These are phyloP conservation scores for Globisporangium carolinianum DNA, from an alignment of 352 stramenopile species.

Conservation along the genomic window DNA sequence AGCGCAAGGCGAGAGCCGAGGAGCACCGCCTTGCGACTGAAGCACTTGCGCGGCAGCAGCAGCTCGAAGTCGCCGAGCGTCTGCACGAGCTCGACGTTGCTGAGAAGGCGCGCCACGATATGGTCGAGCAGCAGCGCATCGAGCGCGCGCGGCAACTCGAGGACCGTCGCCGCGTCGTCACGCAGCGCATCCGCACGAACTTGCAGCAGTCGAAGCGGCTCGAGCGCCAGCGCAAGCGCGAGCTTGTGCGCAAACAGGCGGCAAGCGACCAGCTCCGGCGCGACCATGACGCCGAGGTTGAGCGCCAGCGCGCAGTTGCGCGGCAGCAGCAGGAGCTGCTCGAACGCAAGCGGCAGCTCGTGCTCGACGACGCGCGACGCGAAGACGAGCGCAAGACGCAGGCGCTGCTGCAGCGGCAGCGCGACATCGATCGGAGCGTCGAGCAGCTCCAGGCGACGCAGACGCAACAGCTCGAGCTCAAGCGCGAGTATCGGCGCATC, in stretches of 20 bases:
- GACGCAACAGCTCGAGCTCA: slow-evolving; percentile 60
- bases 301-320: slow-evolving; percentile 42
- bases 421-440: slow-evolving; percentile 65
- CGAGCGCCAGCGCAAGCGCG: slow-evolving; percentile 52
- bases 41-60: slow-evolving; percentile 45
- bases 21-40: slow-evolving; percentile 62
- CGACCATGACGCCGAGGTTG: slow-evolving; percentile 58
- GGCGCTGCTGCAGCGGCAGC: slow-evolving; percentile 51
- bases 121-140: slow-evolving; percentile 64
- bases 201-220: slow-evolving; percentile 56
- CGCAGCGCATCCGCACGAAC: slow-evolving; percentile 61
- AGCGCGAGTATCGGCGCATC: slow-evolving; percentile 80
- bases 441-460: slow-evolving; percentile 64
- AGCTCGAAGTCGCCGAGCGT: slow-evolving; percentile 55
- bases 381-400: slow-evolving; percentile 80
- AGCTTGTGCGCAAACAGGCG: slow-evolving; percentile 56
- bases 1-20: slow-evolving; percentile 66
- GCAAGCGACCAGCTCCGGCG: slow-evolving; percentile 44
- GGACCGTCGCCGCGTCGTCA: slow-evolving; percentile 45
- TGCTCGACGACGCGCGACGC: slow-evolving; percentile 51
- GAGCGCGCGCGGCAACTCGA: slow-evolving; percentile 65
- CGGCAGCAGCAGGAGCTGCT: slow-evolving; percentile 61
- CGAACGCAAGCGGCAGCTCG: slow-evolving; percentile 62
- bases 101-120: slow-evolving; percentile 56
- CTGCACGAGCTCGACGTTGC: slow-evolving; percentile 56